A percentile compares a stretch with the other conserved stretches of the same genome.
These are phyloP conservation scores for Picochlorum sp. DNA, from an alignment of 139 green algal species.

Conservation along the genomic window DNA sequence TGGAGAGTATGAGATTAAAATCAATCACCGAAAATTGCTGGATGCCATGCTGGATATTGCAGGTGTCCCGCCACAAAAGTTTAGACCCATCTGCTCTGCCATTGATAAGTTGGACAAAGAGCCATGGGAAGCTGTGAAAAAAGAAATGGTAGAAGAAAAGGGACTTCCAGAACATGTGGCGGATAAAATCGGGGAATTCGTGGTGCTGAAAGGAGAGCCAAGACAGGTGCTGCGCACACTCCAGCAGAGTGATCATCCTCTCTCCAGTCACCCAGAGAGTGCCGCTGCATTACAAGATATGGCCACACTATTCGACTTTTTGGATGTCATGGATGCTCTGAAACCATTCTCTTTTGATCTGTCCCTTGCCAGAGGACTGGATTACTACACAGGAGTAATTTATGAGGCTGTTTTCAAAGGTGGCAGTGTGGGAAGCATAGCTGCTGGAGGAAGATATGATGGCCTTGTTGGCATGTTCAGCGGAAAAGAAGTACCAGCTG, in stretches of 20 bases:
- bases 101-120: slow-evolving; percentile 99
- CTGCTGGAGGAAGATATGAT: slow-evolving; percentile 87
- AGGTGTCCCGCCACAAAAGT: slow-evolving; percentile 64
- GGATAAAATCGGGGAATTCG: slow-evolving; percentile 75
- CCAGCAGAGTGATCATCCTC: slow-evolving; percentile 28
- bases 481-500: slow-evolving; percentile 87
- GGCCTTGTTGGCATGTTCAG: slow-evolving; percentile 96
- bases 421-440: slow-evolving; percentile 79
- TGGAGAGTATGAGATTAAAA: slow-evolving; percentile 76
- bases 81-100: slow-evolving; percentile 79
- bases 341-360: slow-evolving; percentile 65
- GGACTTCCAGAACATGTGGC: slow-evolving; percentile 67
- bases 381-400: slow-evolving; percentile 97
- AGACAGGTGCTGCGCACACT: slow-evolving; percentile 60
- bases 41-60: slow-evolving; percentile 86
- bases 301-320: slow-evolving; percentile 63
- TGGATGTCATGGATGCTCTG: slow-evolving; percentile 62
- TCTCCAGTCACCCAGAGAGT: slow-evolving; percentile 39
- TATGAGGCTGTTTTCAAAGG: slow-evolving; percentile 90
- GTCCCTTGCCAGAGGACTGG: slow-evolving; percentile 77
- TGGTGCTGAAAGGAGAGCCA: slow-evolving; percentile 64
- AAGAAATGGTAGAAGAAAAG: slow-evolving; percentile 93
- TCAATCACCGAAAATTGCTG: slow-evolving; percentile 88
- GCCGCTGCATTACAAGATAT: slow-evolving; percentile 71
- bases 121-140: slow-evolving; percentile 62